phyloP scores from a whole-genome alignment of 805 yeast species.

The Candida michaelii region DNA sequence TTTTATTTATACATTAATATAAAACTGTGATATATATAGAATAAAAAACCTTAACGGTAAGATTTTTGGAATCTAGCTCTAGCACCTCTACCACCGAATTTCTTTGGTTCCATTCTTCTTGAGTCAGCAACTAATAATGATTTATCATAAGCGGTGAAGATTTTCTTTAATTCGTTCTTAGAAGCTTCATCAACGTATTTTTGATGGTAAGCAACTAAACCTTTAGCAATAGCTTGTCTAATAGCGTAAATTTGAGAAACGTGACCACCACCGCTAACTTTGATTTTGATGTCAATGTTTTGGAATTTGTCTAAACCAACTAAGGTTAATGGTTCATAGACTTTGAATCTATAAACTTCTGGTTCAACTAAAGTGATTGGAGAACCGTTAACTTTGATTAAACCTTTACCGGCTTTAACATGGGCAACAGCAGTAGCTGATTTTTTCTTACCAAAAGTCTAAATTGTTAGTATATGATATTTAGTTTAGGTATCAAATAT shows the following conservation, averaged over 20 bases:
- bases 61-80: conserved; percentile 99
- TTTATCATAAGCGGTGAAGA: conserved; percentile 97
- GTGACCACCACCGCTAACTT: conserved; percentile 99
- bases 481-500: too few species aligned
- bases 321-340: conserved; percentile 97
- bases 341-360: conserved; percentile 98
- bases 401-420: conserved; percentile 99
- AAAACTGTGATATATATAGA: conserved; percentile 6
- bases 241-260: conserved; percentile 99
- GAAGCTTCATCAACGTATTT: conserved; percentile 99
- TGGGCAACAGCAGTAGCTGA: conserved; percentile 99
- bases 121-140: conserved; percentile 99
- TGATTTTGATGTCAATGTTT: conserved; percentile 97
- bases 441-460: conserved; percentile 99
- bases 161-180: conserved; percentile 98
- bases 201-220: conserved; percentile 99
- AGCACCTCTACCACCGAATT: conserved; percentile 99
- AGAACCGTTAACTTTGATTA: conserved; percentile 98
- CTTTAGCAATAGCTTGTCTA: conserved; percentile 99
- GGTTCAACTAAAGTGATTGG: conserved; percentile 99
- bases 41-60: conserved; percentile 73
- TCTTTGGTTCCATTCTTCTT: conserved; percentile 99
- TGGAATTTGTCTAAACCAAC: conserved; percentile 99
- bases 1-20: conserved; percentile 13
- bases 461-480: conserved; percentile 21